Evolutionary conservation across 2,329 filamentous ascomycete species (phyloP).

Genomic region (Botrytis elliptica): DNA sequence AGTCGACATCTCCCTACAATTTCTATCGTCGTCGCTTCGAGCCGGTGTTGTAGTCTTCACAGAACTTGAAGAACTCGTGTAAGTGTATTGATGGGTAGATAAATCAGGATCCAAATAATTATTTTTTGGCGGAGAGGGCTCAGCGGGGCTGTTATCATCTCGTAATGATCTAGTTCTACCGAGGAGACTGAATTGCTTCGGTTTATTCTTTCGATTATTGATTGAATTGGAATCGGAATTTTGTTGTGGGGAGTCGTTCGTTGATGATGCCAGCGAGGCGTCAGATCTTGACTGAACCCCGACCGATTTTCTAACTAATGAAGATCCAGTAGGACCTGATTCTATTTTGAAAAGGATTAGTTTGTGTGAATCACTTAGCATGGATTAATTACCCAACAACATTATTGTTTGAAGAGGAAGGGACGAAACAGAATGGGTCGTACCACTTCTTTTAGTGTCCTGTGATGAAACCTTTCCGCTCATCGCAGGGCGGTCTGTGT

Average conservation of each 20-base stretch:
- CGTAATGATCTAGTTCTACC: conserved; percentile 46
- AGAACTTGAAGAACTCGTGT: conserved; percentile 40
- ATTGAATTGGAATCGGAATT: conserved; percentile 26
- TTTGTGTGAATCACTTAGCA: conserved; percentile 5
- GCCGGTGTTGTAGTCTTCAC: conserved; percentile 61
- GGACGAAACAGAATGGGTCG: conserved; percentile 29
- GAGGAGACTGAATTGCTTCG: conserved; percentile 41
- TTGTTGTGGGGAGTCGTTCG: conserved; percentile 17
- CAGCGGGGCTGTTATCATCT: conserved; percentile 39
- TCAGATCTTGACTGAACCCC: conserved; percentile 35
- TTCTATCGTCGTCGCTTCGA: conserved; percentile 54
- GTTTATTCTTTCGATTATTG: conserved; percentile 33
- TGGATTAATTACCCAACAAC: conserved; percentile 9
- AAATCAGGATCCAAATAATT: conserved; percentile 23
- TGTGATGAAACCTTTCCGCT: conserved; percentile 36
- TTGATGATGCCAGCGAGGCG: conserved; percentile 31
- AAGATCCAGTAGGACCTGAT: conserved; percentile 27
- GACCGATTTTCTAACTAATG: conserved; percentile 35
- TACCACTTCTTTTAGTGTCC: conserved; percentile 38
- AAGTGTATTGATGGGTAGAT: conserved; percentile 40
- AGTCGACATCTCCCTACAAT: conserved; percentile 65
- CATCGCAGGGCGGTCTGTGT: conserved; percentile 36
- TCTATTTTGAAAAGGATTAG: conserved; percentile 29
- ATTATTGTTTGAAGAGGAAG: conserved; percentile 19
- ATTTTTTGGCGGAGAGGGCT: conserved; percentile 18